Evolutionary conservation across 2,329 filamentous ascomycete species (phyloP).

Genomic region (Fusarium longipes): DNA sequence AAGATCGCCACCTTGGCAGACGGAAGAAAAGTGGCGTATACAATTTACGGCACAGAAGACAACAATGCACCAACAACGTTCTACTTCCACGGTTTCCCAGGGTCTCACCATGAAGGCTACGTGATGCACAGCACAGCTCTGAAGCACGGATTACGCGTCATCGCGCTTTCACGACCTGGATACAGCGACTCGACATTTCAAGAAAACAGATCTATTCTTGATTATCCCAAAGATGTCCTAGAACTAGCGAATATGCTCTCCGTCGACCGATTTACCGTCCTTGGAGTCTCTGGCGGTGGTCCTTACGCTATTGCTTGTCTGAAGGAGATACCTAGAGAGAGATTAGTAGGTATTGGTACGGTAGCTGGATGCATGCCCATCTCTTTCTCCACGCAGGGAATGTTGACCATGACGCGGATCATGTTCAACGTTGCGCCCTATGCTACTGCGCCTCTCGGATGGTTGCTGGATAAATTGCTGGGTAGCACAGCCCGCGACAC

Average conservation of each 20-base stretch:
- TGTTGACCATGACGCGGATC: conserved; percentile 16
- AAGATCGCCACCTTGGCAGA: conserved; percentile 14
- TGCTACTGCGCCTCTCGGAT: conserved; percentile 7
- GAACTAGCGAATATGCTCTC: conserved; percentile 2
- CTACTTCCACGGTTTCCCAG: conserved; percentile 31
- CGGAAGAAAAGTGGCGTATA: conserved; percentile 22
- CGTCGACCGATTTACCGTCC: neutral
- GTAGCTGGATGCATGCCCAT: conserved; percentile 26
- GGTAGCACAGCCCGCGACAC: conserved; percentile 10
- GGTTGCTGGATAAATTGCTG: conserved; percentile 10
- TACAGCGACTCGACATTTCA: conserved; percentile 29
- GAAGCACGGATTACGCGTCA: conserved; percentile 5
- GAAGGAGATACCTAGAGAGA: conserved; percentile 4
- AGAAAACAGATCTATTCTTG: conserved; percentile 1
- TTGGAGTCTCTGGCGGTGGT: conserved; percentile 27
- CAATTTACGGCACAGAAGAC: conserved; percentile 20
- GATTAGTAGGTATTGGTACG: conserved; percentile 8
- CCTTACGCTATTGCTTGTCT: conserved; percentile 29
- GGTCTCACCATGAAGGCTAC: conserved; percentile 30
- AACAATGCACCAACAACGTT: conserved; percentile 13
- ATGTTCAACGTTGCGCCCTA: conserved; percentile 22
- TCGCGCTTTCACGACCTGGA: conserved; percentile 21
- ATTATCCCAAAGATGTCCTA: conserved; percentile 14
- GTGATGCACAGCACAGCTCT: conserved; percentile 1
- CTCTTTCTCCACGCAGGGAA: conserved; percentile 23